Base-by-base conservation (phyloP, 305 asterid genomes). In the Ruellia speciosa region DNA sequence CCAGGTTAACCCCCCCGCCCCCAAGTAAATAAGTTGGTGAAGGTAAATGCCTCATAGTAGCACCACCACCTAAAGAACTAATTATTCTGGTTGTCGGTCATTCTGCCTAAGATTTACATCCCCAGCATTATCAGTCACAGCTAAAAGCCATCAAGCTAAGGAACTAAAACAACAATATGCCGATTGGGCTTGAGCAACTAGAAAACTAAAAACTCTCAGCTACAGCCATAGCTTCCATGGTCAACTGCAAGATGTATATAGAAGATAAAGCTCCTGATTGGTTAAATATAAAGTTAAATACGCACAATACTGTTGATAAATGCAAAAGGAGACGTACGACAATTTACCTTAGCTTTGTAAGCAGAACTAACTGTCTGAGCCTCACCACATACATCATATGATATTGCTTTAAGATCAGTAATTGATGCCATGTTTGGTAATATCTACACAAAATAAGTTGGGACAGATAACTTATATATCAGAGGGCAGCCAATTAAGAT, bases 391-490 rank as follows among this genome's bases (percentile, higher is more conserved):
- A 90, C 49, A 69, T 85, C 95, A 77, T 81, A 90, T 16, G 94
- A 83, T 67, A 82, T 77, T 37, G 95, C 93, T 81, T 81, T 87
- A 79, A 87, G 83, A 73, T 90, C 96, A 65, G 64, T 65, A 64
- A 87, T 74, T 18, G 95, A 87, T 72, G 94, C 94, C 93, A 90
- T 83, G 75, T 80, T 90, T 56, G 98, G 98, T 70, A 87, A 71
- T 70, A 90, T 95, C 98, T 90, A 80, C 31, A 35, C 64, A 62
- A 58, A 49, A 20, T 24, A 2, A 24, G 31, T 24, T 24, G 4
- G 31, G 62, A 24, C 45, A 58, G 10, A 56, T 16, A 0, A 14
- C 3, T n/a, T 24, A 4, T 4, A 24, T 24, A 24, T 24, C 31
- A 24, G 31, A 24, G 31, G 31, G 4, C 31, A 24, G 31, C 31